phyloP scores from a whole-genome alignment of 805 yeast genomes.

The Kluyveromyces lactis region DNA sequence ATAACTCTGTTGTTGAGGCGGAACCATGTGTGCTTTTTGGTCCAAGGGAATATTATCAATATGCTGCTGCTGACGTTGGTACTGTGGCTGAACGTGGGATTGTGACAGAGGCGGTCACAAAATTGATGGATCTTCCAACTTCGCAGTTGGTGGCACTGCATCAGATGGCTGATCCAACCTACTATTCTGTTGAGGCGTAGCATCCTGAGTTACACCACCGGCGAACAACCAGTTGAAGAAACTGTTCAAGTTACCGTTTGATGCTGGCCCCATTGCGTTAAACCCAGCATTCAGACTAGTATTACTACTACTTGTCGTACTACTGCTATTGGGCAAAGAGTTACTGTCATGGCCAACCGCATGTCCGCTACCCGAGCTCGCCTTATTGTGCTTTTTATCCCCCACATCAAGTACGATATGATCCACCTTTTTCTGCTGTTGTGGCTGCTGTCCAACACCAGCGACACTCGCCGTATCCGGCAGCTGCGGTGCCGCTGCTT shows the following conservation, averaged over 20 bases:
- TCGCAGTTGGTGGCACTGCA: too few species aligned
- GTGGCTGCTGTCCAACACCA: too few species aligned
- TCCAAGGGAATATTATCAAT: too few species aligned
- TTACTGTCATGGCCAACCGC: too few species aligned
- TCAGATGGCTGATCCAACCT: too few species aligned
- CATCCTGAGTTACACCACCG: too few species aligned
- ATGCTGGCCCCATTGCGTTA: background rate
- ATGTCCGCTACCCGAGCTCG: too few species aligned
- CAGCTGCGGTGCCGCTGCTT: background rate
- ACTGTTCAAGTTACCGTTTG: conserved; percentile 7
- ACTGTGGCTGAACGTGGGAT: too few species aligned
- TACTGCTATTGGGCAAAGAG: background rate
- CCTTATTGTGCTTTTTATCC: background rate
- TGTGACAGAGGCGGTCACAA: too few species aligned
- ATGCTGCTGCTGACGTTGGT: background rate
- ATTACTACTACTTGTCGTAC: background rate
- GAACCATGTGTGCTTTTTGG: too few species aligned
- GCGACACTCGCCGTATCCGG: background rate
- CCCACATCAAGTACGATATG: conserved; percentile 3
- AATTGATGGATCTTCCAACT: too few species aligned
- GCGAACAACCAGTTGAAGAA: conserved; percentile 17
- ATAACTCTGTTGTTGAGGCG: background rate
- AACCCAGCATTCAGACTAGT: background rate
- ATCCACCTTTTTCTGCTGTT: background rate
- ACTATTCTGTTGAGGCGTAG: too few species aligned